These are phyloP conservation scores for Strigomonas culicis DNA, from an alignment of 208 protist genomes.

Conservation along the genomic window DNA sequence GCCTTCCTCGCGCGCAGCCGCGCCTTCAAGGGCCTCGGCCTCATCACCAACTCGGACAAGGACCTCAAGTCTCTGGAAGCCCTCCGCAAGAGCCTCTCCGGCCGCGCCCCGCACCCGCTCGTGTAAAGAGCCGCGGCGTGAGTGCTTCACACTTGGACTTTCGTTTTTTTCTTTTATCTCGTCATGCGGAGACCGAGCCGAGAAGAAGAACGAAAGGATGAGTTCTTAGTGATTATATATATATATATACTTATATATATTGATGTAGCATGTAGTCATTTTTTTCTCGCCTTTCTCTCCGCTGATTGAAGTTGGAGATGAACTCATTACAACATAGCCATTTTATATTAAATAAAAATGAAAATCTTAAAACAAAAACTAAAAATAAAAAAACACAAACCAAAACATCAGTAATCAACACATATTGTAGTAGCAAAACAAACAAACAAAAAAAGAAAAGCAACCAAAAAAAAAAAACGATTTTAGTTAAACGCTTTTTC, in stretches of 20 bases:
- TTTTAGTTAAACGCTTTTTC: too few relatives aligned
- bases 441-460: neutral
- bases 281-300: neutral
- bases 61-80: constrained; percentile 69
- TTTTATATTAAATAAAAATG: neutral
- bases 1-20: constrained; percentile 75
- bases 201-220: too few relatives aligned
- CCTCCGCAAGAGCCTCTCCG: constrained; percentile 59
- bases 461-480: neutral
- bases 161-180: constrained; percentile 15
- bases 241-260: neutral
- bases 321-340: too few relatives aligned
- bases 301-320: too few relatives aligned
- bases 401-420: neutral
- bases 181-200: too few relatives aligned
- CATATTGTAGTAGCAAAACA: neutral
- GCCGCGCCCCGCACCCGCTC: constrained; percentile 40
- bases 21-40: constrained; percentile 69
- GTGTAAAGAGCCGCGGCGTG: constrained; percentile 16
- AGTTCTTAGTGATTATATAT: too few relatives aligned
- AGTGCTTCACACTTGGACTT: neutral
- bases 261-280: neutral
- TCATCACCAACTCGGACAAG: constrained; percentile 78
- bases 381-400: neutral
- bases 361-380: too few relatives aligned